These are phyloP conservation scores for Mortierella antarctica DNA, from an alignment of 192 early-diverging fungal species.

Conservation along the genomic window DNA sequence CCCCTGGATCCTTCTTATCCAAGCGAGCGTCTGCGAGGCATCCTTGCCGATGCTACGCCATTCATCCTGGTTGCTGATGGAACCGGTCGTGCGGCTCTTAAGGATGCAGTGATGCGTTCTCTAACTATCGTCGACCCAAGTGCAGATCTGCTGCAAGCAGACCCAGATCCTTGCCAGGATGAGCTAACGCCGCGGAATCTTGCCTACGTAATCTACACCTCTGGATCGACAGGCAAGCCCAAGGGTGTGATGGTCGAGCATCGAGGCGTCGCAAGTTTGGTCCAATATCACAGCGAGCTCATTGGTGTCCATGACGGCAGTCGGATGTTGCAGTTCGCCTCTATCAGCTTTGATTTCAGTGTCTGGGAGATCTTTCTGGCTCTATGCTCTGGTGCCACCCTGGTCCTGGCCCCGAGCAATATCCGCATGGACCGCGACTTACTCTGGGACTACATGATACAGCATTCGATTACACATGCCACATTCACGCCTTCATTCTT, in stretches of 20 bases:
- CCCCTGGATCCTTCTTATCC: too few relatives aligned
- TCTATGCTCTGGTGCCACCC: constrained; percentile 8
- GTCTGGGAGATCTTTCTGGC: constrained; percentile 18
- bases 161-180: too few relatives aligned
- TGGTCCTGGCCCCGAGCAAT: background rate
- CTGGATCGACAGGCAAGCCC: constrained; percentile 53
- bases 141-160: too few relatives aligned
- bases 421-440: constrained; percentile 6
- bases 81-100: too few relatives aligned
- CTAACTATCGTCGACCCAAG: too few relatives aligned
- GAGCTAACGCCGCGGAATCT: constrained; percentile 13
- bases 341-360: constrained; percentile 17
- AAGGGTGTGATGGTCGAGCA: constrained; percentile 43
- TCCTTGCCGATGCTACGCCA: too few relatives aligned
- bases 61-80: too few relatives aligned
- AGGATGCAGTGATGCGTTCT: too few relatives aligned
- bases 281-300: background rate
- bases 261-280: background rate
- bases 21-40: too few relatives aligned
- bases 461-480: constrained; percentile 1
- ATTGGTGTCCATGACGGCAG: background rate
- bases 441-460: constrained; percentile 4
- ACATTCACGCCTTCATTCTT: constrained; percentile 7
- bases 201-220: constrained; percentile 19
- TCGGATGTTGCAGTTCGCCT: constrained; percentile 20